Percentiles rank a stretch among this genome's conserved stretches.
phyloP scores from a whole-genome alignment of 2,329 filamentous ascomycete species.

The Penicillium griseofulvum region DNA sequence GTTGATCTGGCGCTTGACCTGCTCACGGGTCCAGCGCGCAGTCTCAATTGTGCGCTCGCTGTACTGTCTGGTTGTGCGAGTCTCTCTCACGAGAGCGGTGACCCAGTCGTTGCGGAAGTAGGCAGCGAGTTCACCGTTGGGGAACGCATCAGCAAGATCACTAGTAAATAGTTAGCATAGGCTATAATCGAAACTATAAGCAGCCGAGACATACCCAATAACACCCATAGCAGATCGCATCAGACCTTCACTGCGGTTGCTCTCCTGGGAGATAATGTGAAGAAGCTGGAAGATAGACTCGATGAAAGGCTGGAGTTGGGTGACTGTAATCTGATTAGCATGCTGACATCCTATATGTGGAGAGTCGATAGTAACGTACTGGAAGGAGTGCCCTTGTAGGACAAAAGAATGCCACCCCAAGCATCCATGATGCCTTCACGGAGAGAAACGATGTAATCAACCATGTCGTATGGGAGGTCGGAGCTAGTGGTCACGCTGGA shows the following conservation, averaged over 20 bases:
- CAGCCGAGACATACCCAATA: conserved; percentile 68
- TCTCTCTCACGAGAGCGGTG: conserved; percentile 84
- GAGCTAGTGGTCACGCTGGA: conserved; percentile 73
- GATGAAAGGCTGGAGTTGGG: conserved; percentile 72
- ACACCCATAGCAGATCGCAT: conserved; percentile 96
- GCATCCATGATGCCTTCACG: conserved; percentile 99
- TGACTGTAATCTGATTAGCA: conserved; percentile 50
- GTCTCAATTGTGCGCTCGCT: conserved; percentile 83
- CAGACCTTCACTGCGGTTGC: conserved; percentile 85
- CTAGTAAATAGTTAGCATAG: conserved; percentile 52
- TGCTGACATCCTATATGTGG: neutral
- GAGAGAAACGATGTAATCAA: conserved; percentile 91
- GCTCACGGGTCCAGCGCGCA: conserved; percentile 93
- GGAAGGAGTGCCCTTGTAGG: conserved; percentile 70
- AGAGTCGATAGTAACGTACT: conserved; percentile 27
- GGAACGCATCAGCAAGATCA: conserved; percentile 91
- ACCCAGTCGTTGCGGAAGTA: conserved; percentile 92
- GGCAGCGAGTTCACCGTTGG: conserved; percentile 77
- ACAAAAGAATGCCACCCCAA: conserved; percentile 94
- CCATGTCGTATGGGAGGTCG: conserved; percentile 89
- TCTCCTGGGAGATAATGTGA: conserved; percentile 73
- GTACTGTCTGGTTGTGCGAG: conserved; percentile 84
- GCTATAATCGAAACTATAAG: neutral
- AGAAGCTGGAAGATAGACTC: conserved; percentile 85
- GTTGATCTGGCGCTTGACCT: conserved; percentile 80